Evolutionary conservation across 2,329 filamentous ascomycete species (phyloP), one percentile per base, ranked within the genome.

Genomic region (Ascochyta koolunga): DNA sequence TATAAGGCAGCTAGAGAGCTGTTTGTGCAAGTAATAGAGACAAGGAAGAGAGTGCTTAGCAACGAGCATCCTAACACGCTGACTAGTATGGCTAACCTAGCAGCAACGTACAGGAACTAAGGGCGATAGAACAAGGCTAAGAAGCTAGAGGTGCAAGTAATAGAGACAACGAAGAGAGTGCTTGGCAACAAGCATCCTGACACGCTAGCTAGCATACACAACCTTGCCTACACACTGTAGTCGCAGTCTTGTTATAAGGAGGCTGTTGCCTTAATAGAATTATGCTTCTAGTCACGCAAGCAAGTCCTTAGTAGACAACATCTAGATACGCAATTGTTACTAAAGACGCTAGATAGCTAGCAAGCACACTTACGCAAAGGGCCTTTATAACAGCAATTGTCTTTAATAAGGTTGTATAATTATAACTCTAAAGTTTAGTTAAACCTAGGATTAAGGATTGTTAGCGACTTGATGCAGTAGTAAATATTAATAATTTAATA

Each of bases 181-280:
- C 56, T 59, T 25, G 56, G 58, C 29, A 52, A 38, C 6, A 44
- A 59, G 13, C 53, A 59, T 53, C 55, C 56, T 32, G 21, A 50
- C 37, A 64, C 59, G 41, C 47, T 59, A 11, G 49, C 40, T 27
- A 55, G 46, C 46, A 52, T 61, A 35, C 29, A 44, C 43, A 62
- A 61, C 42, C 54, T 60, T 27, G 47, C 54, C 15, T 55, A 37
- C 18, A 56, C 40, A 24, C 38, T 46, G 22, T 16, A 24, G 42
- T 37, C 33, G 15, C 42, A 45, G 19, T 35, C 29, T 41, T 31
- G 46, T 24, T 10, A 41, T 25, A 22, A 41, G 16, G 44, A 46
- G 31, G 50, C 50, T 39, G 5, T 54, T 33, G 27, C 40, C 4
- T 32, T 58, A 9, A 58, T 54, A 19, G 49, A 50, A 55, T 3